Evolutionary conservation across 768 basidiomycete genomes (phyloP).

Genomic region (Mycena haematopus): DNA sequence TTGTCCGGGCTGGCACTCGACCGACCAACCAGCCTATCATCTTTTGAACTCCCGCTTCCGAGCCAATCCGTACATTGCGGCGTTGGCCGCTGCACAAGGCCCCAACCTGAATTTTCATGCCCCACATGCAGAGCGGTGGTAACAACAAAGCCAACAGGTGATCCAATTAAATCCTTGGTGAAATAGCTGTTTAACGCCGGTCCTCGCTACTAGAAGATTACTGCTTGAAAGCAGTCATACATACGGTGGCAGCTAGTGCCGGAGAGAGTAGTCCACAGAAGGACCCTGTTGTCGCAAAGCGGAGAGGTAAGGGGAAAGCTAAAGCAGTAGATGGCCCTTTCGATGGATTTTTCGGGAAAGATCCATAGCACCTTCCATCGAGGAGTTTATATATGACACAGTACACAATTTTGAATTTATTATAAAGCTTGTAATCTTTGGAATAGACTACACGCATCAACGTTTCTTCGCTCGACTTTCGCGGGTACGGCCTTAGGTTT

Average conservation of each 20-base stretch:
- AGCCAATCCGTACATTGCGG: slow-evolving; percentile 37
- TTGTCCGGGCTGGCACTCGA: slow-evolving; percentile 51
- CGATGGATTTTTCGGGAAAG: slow-evolving; percentile 51
- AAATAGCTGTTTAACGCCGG: too few relatives aligned
- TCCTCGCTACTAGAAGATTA: slow-evolving; percentile 54
- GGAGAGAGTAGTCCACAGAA: slow-evolving; percentile 56
- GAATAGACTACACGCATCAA: slow-evolving; percentile 29
- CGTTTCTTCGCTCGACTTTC: slow-evolving; percentile 52
- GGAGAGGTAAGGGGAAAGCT: slow-evolving; percentile 33
- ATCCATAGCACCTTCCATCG: background rate
- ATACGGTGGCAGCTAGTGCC: slow-evolving; percentile 52
- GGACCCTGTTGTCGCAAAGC: slow-evolving; percentile 25
- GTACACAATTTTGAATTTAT: background rate
- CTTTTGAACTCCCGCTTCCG: slow-evolving; percentile 33
- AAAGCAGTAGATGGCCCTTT: slow-evolving; percentile 42
- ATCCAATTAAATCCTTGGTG: too few relatives aligned
- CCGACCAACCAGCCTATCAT: slow-evolving; percentile 35
- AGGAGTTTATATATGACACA: background rate
- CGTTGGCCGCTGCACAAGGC: slow-evolving; percentile 34
- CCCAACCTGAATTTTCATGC: slow-evolving; percentile 65
- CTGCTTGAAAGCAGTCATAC: slow-evolving; percentile 62
- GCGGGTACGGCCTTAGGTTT: slow-evolving; percentile 41
- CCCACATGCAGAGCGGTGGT: slow-evolving; percentile 67
- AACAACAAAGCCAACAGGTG: slow-evolving; percentile 45
- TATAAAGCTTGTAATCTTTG: slow-evolving; percentile 19